Evolutionary conservation across 73 alveolate species (phyloP).

Genomic region (Paramecium caudatum): DNA sequence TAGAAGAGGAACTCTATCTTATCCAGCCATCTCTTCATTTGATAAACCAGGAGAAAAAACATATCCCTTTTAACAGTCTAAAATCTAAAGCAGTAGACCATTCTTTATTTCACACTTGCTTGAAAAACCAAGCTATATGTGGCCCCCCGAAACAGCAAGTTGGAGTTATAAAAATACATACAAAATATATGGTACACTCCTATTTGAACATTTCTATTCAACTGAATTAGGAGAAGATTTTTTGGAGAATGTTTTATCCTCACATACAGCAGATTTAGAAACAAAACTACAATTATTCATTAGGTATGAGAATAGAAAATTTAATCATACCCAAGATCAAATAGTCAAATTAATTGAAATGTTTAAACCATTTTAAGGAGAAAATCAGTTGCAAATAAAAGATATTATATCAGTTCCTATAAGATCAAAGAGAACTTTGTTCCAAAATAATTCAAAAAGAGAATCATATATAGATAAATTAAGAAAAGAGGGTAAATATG

Average conservation of each 20-base stretch:
- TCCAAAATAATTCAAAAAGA: slow-evolving; percentile 19
- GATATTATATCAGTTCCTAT: not conserved
- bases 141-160: slow-evolving; percentile 78
- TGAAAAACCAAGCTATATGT: slow-evolving; percentile 76
- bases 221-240: slow-evolving; percentile 54
- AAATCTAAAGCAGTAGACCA: slow-evolving; percentile 48
- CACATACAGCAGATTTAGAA: not conserved
- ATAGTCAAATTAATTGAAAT: not conserved
- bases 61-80: slow-evolving; percentile 71
- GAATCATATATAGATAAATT: not conserved
- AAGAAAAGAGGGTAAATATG: slow-evolving; percentile 6
- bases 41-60: slow-evolving; percentile 59
- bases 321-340: not conserved
- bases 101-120: slow-evolving; percentile 59
- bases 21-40: slow-evolving; percentile 62
- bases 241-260: slow-evolving; percentile 25
- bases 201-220: slow-evolving; percentile 54
- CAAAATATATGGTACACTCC: slow-evolving; percentile 49
- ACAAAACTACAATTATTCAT: not conserved
- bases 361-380: not conserved
- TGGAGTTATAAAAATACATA: slow-evolving; percentile 71
- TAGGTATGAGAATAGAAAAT: slow-evolving; percentile 22
- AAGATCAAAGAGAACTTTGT: not conserved
- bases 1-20: slow-evolving; percentile 76
- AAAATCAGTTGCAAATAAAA: not conserved